Percentiles rank a stretch among this genome's conserved stretches.
Evolutionary conservation across 768 basidiomycete genomes (phyloP).

Genomic region (Leccinellum rugosiceps): DNA sequence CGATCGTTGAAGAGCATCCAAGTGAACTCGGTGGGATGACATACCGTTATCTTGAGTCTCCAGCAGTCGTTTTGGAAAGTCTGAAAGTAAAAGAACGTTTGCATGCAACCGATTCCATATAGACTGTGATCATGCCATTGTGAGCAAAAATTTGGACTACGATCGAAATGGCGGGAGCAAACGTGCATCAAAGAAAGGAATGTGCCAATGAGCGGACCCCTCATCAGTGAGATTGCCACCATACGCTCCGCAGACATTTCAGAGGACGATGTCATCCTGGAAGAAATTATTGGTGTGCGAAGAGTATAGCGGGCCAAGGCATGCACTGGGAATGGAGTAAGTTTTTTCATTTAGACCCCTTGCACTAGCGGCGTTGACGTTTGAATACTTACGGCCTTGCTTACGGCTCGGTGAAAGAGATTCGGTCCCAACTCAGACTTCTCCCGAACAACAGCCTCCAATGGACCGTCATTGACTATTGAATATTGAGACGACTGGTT

Average conservation of each 20-base stretch:
- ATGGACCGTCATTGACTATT: no score
- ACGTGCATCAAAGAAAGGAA: constrained; percentile 19
- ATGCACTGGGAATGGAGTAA: no score
- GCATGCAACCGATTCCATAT: constrained; percentile 27
- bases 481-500: no score
- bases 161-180: not conserved
- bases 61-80: constrained; percentile 18
- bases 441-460: no score
- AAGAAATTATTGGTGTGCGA: no score
- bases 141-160: not conserved
- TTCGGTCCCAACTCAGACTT: no score
- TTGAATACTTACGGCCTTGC: no score
- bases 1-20: not conserved
- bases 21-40: not conserved
- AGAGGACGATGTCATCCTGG: no score
- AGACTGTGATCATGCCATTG: constrained; percentile 11
- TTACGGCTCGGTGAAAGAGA: no score
- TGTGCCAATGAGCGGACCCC: constrained; percentile 28
- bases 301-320: no score
- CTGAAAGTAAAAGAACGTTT: constrained; percentile 29
- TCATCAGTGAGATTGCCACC: constrained; percentile 8
- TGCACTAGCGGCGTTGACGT: no score
- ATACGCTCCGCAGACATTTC: not conserved
- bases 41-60: constrained; percentile 22
- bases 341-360: no score